A percentile compares a stretch with the other conserved stretches of the same genome.
phyloP scores from a whole-genome alignment of 2,329 filamentous ascomycete species.

The Penicillium concentricum region DNA sequence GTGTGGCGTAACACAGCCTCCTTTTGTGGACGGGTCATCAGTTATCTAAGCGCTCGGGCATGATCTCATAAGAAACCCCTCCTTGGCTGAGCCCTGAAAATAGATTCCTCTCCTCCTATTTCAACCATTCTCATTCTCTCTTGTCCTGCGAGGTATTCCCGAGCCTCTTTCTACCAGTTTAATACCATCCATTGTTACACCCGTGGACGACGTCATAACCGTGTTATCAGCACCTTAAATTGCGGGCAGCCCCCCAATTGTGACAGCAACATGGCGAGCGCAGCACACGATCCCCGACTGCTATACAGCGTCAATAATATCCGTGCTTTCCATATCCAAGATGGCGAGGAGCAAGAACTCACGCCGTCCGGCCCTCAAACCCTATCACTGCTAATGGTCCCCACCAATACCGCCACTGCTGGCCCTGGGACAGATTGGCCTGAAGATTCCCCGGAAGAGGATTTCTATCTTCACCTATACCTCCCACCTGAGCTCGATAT shows the following conservation, averaged over 20 bases:
- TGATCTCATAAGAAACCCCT: constrained; percentile 17
- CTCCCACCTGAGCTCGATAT: constrained; percentile 92
- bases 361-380: constrained; percentile 87
- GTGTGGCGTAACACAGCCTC: constrained; percentile 27
- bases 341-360: constrained; percentile 79
- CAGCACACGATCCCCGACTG: constrained; percentile 38
- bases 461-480: constrained; percentile 96
- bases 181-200: not conserved
- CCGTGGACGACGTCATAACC: constrained; percentile 20
- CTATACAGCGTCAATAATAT: constrained; percentile 69
- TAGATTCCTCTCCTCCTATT: not conserved
- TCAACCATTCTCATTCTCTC: not conserved
- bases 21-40: not conserved
- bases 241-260: not conserved
- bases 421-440: constrained; percentile 56
- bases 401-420: constrained; percentile 68
- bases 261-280: constrained; percentile 21
- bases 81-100: constrained; percentile 5
- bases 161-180: not conserved
- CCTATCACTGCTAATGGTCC: constrained; percentile 91
- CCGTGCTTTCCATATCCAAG: constrained; percentile 83
- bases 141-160: not conserved
- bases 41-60: constrained; percentile 26
- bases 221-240: constrained; percentile 14
- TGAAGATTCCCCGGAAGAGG: constrained; percentile 74